A percentile compares a stretch with the other conserved stretches of the same genome.
Conservation (phyloP, 2,329 filamentous ascomycete genomes). For the Proliferodiscus dingleyae region DNA sequence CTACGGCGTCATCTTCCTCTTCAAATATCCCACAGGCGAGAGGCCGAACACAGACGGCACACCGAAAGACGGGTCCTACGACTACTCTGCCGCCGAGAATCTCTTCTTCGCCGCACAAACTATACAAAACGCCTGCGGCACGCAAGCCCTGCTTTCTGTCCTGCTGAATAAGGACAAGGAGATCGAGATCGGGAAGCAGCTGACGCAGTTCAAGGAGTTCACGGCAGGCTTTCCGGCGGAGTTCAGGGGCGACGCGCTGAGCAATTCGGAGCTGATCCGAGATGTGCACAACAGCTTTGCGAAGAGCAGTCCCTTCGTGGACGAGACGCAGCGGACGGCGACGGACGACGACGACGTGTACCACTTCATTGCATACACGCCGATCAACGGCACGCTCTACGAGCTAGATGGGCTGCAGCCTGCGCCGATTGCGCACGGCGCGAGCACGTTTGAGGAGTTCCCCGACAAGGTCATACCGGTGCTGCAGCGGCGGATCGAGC, state of each 20-base stretch:
- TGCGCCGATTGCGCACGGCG: slow-evolving; percentile 82
- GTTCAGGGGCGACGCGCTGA: slow-evolving; percentile 64
- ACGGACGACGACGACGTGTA: slow-evolving; percentile 84
- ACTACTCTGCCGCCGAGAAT: slow-evolving; percentile 66
- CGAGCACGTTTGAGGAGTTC: slow-evolving; percentile 67
- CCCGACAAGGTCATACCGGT: slow-evolving; percentile 80
- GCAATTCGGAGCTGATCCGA: slow-evolving; percentile 57
- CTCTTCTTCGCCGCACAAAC: slow-evolving; percentile 96
- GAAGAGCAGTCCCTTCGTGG: slow-evolving; percentile 79
- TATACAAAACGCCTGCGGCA: slow-evolving; percentile 97
- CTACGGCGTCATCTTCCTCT: slow-evolving; percentile 97
- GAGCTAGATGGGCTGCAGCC: slow-evolving; percentile 94
- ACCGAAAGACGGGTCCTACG: slow-evolving; percentile 78
- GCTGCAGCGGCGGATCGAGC: slow-evolving; percentile 72
- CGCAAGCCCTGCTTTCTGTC: slow-evolving; percentile 88
- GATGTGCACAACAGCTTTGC: slow-evolving; percentile 69
- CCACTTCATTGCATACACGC: slow-evolving; percentile 95
- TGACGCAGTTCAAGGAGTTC: slow-evolving; percentile 68
- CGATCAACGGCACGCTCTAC: slow-evolving; percentile 74
- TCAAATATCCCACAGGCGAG: slow-evolving; percentile 83
- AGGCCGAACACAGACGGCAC: slow-evolving; percentile 48
- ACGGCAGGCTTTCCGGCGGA: slow-evolving; percentile 62
- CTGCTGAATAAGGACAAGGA: slow-evolving; percentile 73
- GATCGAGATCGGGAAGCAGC: slow-evolving; percentile 56
- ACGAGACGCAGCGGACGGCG: slow-evolving; percentile 73